phyloP scores from a whole-genome alignment of 257 asterid genomes.

The Solanum tarijense region DNA sequence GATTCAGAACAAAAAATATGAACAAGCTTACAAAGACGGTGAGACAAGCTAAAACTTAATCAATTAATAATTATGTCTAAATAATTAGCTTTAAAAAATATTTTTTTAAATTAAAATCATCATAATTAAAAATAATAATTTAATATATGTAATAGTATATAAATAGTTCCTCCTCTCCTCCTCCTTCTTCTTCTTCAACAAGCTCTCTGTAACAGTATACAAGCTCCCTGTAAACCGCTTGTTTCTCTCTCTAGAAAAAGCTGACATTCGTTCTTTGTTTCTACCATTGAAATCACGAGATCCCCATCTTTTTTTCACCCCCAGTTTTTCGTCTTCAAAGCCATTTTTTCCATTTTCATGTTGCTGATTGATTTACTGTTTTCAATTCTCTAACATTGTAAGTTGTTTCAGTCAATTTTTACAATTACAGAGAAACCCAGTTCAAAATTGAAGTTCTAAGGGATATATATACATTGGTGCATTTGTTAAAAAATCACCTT shows the following conservation, averaged over 20 bases:
- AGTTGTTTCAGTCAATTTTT: neutral
- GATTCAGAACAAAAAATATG: neutral
- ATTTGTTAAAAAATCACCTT: neutral
- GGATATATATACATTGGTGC: neutral
- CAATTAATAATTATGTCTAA: neutral
- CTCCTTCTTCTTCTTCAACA: neutral
- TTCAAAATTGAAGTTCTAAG: neutral
- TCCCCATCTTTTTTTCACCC: neutral
- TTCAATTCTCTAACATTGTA: neutral
- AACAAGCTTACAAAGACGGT: neutral
- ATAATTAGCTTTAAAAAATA: neutral
- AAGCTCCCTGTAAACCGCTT: neutral
- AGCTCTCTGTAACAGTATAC: neutral
- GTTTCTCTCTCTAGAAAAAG: neutral
- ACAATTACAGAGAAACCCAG: neutral
- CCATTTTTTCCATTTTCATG: neutral
- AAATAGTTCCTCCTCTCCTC: neutral
- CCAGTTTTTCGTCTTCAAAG: neutral
- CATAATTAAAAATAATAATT: neutral
- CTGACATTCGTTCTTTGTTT: constrained; percentile 7
- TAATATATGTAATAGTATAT: neutral
- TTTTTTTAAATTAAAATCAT: neutral
- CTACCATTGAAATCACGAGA: constrained; percentile 5
- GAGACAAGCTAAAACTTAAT: neutral
- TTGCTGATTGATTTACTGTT: neutral